Evolutionary conservation across 2,329 filamentous ascomycete species (phyloP).

Genomic region (Pestalotiopsis sp.): DNA sequence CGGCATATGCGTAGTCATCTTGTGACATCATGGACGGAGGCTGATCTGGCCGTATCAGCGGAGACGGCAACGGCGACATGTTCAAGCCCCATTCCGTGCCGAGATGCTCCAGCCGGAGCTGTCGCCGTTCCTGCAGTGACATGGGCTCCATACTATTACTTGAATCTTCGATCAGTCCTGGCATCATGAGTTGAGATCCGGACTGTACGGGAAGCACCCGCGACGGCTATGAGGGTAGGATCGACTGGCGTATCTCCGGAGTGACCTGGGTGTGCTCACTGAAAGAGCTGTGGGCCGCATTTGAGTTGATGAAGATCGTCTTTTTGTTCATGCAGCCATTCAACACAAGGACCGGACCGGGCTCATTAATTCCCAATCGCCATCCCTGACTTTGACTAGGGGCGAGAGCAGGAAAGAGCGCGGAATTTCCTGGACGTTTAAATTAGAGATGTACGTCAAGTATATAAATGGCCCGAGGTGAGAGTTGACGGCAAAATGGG

Average conservation of each 20-base stretch:
- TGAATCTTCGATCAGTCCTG: conserved; percentile 16
- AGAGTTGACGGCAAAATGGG: not conserved
- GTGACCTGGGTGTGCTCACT: not conserved
- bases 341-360: not conserved
- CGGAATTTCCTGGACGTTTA: not conserved
- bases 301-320: not conserved
- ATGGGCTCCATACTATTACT: conserved; percentile 25
- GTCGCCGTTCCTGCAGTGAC: conserved; percentile 39
- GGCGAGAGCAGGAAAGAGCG: not conserved
- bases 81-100: conserved; percentile 54
- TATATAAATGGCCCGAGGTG: not conserved
- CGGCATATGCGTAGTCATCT: conserved; percentile 55
- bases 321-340: not conserved
- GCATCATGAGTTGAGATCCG: conserved; percentile 12
- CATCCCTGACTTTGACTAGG: not conserved
- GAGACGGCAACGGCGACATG: conserved; percentile 39
- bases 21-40: conserved; percentile 47
- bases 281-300: conserved; percentile 2
- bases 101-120: conserved; percentile 51
- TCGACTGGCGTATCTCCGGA: not conserved
- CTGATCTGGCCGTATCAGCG: conserved; percentile 44
- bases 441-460: not conserved
- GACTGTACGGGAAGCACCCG: not conserved
- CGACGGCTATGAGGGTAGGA: not conserved
- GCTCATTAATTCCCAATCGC: not conserved